Conservation (phyloP, 306 rosid species). For the Heteromeles arbutifolia region DNA sequence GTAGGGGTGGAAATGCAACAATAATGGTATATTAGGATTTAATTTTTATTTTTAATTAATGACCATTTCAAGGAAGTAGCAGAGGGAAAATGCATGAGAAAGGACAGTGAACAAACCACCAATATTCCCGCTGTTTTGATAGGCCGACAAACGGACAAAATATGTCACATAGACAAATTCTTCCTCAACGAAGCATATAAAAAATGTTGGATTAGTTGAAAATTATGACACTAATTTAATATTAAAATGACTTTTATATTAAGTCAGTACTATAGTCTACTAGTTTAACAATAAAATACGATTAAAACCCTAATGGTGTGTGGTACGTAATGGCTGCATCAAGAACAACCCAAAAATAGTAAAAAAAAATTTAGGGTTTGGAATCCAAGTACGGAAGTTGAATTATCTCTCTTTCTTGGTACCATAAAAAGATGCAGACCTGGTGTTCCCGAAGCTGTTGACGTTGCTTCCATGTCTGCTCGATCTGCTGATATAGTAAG, state of each 20-base stretch:
- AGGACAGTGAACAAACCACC: constrained; percentile 28
- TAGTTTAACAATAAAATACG: not conserved
- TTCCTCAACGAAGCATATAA: constrained; percentile 20
- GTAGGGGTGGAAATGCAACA: not conserved
- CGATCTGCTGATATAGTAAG: constrained; percentile 14
- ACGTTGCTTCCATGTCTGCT: constrained; percentile 37
- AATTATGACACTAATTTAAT: constrained; percentile 11
- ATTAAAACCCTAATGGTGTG: not conserved
- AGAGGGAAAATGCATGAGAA: not conserved
- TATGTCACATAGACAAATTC: constrained; percentile 58
- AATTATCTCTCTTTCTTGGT: constrained; percentile 34
- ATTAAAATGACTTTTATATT: constrained; percentile 4
- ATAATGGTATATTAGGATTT: constrained; percentile 1
- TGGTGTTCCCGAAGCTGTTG: constrained; percentile 50
- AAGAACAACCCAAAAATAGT: constrained; percentile 29
- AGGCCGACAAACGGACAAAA: constrained; percentile 71
- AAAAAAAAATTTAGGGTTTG: not conserved
- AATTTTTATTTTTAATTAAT: too few species aligned
- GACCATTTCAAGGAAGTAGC: not conserved
- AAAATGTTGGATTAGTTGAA: constrained; percentile 23
- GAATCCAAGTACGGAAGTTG: constrained; percentile 1
- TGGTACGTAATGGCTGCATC: constrained; percentile 29
- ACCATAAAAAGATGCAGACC: constrained; percentile 31
- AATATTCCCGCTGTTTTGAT: constrained; percentile 85
- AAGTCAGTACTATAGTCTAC: not conserved